Base-by-base conservation (phyloP, 2,329 filamentous ascomycete species). In the Colletotrichum scovillei region DNA sequence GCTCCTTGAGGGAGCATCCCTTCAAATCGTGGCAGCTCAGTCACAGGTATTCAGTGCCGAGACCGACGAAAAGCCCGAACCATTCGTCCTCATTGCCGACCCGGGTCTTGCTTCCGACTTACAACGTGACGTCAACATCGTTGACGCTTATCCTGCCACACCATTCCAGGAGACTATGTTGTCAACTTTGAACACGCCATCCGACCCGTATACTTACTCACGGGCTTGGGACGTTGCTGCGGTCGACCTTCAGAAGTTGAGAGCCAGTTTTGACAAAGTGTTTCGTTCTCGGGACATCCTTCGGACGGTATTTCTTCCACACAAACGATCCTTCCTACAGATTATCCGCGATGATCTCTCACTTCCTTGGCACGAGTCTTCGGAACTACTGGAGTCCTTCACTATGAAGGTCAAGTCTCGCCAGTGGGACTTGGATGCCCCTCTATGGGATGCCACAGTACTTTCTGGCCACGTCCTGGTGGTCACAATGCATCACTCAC, bases 401-500 rank as follows among this genome's bases (percentile, higher is more conserved):
- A 35, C 4, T n/a, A 22, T 22, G 3, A 30, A 38, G 7, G 19
- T 4, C 12, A 38, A 24, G 8, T 14, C 28, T 22, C n/a, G 12
- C 4, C 57, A 38, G 7, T 59, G 57, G 57, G 57, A 59, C 12
- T 2, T 59, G 11, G 28, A 59, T 19, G 30, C n/a, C 22, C 57
- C 57, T 7, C 28, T 59, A 14, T 59, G 57, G 57, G 24, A 59
- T 3, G 57, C 32, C 19, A 38, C 32, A 24, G 32, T 38, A 16
- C 22, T 59, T 6, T 11, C 57, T 14, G 19, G 35, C 6, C 19
- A 38, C 4, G 32, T 59, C 26, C 70, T 82, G 1, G 77, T 79
- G 0, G 74, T 81, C 12, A 78, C 78, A 1, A 80, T 80, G 75
- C 80, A 82, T 59, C 80, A 82, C 63, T 77, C 79, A 5, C 75